A percentile compares a stretch with the other conserved stretches of the same genome.
Evolutionary conservation across 768 basidiomycete genomes (phyloP).

Genomic region (Suillus lakei): DNA sequence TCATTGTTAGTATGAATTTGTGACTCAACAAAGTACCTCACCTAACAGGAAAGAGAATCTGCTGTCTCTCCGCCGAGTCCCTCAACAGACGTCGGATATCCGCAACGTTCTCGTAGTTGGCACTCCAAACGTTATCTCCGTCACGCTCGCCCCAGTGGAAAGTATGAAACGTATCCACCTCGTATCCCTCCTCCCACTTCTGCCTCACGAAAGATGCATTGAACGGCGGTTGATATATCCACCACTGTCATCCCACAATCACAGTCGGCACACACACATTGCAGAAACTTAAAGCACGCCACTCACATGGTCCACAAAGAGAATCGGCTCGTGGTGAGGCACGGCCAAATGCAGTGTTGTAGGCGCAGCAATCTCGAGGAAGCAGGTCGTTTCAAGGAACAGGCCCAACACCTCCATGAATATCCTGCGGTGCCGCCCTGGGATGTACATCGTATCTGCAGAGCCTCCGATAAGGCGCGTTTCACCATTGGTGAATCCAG

Average conservation of each 20-base stretch:
- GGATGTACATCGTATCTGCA: conserved; percentile 53
- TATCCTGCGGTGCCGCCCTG: conserved; percentile 41
- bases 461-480: conserved; percentile 52
- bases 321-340: conserved; percentile 44
- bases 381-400: conserved; percentile 53
- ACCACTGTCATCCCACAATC: conserved; percentile 37
- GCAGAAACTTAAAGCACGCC: too few species aligned
- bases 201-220: conserved; percentile 50
- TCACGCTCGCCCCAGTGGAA: conserved; percentile 53
- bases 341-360: conserved; percentile 49
- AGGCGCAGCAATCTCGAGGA: conserved; percentile 54
- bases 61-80: conserved; percentile 46
- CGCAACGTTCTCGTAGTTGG: conserved; percentile 36
- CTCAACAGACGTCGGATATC: conserved; percentile 41
- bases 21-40: not conserved
- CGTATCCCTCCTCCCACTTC: conserved; percentile 49
- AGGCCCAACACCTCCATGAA: conserved; percentile 48
- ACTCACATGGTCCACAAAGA: conserved; percentile 52
- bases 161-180: conserved; percentile 57
- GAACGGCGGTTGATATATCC: conserved; percentile 53
- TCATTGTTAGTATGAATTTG: not conserved
- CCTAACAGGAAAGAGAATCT: conserved; percentile 26
- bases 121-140: conserved; percentile 40
- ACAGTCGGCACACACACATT: not conserved
- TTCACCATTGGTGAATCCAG: conserved; percentile 35